These are phyloP conservation scores for Metschnikowia reukaufii DNA, from an alignment of 805 yeast species.

Conservation along the genomic window DNA sequence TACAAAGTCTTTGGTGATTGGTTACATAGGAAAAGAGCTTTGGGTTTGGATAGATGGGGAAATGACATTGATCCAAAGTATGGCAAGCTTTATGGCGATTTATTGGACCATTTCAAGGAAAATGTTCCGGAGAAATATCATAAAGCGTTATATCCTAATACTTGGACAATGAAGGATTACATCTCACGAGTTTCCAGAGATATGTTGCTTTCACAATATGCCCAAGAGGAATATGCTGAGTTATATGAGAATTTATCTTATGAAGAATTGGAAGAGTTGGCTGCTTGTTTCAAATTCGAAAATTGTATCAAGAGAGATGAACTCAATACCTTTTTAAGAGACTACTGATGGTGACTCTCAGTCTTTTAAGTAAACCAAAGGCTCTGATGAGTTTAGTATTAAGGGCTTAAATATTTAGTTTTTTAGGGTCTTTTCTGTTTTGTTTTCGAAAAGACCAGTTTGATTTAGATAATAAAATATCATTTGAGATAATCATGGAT, in stretches of 20 bases:
- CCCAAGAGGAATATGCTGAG: slow-evolving; percentile 47
- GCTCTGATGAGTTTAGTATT: no score
- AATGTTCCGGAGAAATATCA: slow-evolving; percentile 44
- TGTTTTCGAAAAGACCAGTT: no score
- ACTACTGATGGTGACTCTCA: slow-evolving; percentile 21
- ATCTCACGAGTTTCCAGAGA: slow-evolving; percentile 43
- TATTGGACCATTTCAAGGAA: slow-evolving; percentile 37
- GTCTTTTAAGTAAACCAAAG: no score
- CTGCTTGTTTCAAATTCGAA: slow-evolving; percentile 51
- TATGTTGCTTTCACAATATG: slow-evolving; percentile 43
- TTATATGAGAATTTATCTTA: slow-evolving; percentile 40
- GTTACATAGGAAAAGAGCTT: slow-evolving; percentile 41
- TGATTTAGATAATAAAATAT: no score
- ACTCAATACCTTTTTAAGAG: slow-evolving; percentile 35
- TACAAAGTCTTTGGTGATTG: slow-evolving; percentile 43
- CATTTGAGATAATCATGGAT: no score
- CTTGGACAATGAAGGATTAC: slow-evolving; percentile 39
- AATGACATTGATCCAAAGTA: slow-evolving; percentile 43
- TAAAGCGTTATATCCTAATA: slow-evolving; percentile 41
- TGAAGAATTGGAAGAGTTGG: slow-evolving; percentile 51
- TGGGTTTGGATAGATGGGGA: slow-evolving; percentile 54
- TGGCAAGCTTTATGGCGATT: slow-evolving; percentile 35
- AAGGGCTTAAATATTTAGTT: no score
- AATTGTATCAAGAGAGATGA: slow-evolving; percentile 43
- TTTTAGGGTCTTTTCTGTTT: no score